Evolutionary conservation across 106 monocot species (phyloP).

Genomic region (Allium fistulosum): DNA sequence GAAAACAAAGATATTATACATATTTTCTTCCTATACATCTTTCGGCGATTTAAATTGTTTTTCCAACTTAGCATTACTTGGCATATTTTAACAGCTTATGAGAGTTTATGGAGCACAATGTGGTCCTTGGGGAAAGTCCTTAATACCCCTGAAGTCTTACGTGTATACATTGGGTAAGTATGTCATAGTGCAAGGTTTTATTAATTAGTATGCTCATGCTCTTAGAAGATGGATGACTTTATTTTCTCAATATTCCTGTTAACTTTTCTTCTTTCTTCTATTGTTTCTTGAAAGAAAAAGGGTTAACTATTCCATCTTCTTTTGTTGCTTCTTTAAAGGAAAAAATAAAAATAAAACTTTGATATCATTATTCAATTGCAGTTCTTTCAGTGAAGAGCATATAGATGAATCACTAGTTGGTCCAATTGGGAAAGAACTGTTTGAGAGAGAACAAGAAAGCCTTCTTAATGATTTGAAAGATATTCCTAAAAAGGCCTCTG

Average conservation of each 20-base stretch:
- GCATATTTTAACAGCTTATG: constrained; percentile 63
- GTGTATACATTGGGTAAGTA: constrained; percentile 85
- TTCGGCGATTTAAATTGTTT: background rate
- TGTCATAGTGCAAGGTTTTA: background rate
- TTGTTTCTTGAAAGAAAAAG: no score
- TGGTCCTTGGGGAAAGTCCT: constrained; percentile 98
- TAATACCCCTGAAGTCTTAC: constrained; percentile 90
- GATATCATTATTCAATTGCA: constrained; percentile 7
- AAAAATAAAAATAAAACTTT: no score
- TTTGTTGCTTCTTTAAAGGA: no score
- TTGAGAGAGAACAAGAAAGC: constrained; percentile 90
- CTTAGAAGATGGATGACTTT: no score
- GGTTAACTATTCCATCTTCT: no score
- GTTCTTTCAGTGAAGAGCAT: constrained; percentile 86
- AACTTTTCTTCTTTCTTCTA: no score
- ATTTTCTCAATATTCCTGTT: no score
- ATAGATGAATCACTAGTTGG: constrained; percentile 58
- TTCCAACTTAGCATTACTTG: constrained; percentile 4
- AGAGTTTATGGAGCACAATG: constrained; percentile 95
- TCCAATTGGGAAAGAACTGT: constrained; percentile 74
- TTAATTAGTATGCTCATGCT: no score
- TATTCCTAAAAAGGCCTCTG: constrained; percentile 92
- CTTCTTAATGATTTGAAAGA: constrained; percentile 88
- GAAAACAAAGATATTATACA: no score
- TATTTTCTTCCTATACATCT: no score